Evolutionary conservation across 139 green algal genomes (phyloP).

Genomic region (Picochlorum sp.): DNA sequence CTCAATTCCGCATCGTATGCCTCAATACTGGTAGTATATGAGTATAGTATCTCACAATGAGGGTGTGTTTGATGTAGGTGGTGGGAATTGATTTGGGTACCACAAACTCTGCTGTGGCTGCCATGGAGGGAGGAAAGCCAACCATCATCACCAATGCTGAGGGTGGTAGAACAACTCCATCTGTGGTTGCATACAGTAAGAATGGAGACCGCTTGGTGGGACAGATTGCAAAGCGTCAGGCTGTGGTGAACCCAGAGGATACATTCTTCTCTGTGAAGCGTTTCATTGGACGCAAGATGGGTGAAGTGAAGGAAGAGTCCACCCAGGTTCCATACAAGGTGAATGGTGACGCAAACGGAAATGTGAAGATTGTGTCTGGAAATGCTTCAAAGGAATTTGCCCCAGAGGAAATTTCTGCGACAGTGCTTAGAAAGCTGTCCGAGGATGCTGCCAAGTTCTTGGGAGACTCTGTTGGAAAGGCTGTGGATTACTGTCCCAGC

Average conservation of each 20-base stretch:
- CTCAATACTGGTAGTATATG: too few relatives aligned
- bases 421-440: conserved; percentile 71
- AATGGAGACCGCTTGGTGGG: conserved; percentile 95
- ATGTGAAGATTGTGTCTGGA: conserved; percentile 91
- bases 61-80: conserved; percentile 19
- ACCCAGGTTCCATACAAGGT: conserved; percentile 85
- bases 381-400: conserved; percentile 92
- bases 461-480: conserved; percentile 72
- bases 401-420: conserved; percentile 93
- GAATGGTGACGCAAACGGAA: conserved; percentile 66
- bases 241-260: conserved; percentile 97
- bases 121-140: conserved; percentile 87
- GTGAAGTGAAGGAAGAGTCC: conserved; percentile 83
- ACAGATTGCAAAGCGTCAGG: conserved; percentile 99
- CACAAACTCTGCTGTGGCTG: conserved; percentile 87
- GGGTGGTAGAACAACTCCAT: conserved; percentile 92
- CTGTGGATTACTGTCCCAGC: conserved; percentile 96
- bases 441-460: conserved; percentile 77
- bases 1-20: too few relatives aligned
- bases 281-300: conserved; percentile 92
- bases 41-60: not conserved
- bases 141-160: conserved; percentile 98
- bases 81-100: conserved; percentile 58
- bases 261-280: conserved; percentile 99
- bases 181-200: conserved; percentile 94